phyloP scores from a whole-genome alignment of 495 filamentous ascomycete species.

The Xylaria venustula region DNA sequence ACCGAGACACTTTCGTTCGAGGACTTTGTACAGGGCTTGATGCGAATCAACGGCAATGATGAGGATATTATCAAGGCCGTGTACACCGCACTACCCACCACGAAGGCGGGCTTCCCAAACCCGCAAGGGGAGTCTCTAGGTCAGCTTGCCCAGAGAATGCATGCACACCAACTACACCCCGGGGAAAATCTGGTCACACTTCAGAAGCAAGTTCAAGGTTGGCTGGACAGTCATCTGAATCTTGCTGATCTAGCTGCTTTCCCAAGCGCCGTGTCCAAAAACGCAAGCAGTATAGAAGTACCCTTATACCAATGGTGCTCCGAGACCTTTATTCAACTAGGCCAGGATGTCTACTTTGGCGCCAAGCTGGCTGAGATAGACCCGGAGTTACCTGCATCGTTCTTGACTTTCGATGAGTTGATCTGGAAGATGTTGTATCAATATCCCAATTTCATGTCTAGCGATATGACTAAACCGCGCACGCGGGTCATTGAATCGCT shows the following conservation, averaged over 20 bases:
- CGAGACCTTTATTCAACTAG: conserved; percentile 17
- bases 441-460: conserved; percentile 16
- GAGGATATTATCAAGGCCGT: conserved; percentile 11
- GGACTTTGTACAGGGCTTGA: conserved; percentile 19
- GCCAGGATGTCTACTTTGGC: conserved; percentile 26
- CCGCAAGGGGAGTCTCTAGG: conserved; percentile 17
- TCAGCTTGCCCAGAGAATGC: conserved; percentile 13
- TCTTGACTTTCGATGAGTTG: conserved; percentile 24
- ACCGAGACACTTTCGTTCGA: conserved; percentile 23
- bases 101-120: conserved; percentile 22
- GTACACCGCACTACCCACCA: not conserved
- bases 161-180: conserved; percentile 21
- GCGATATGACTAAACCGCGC: conserved; percentile 11
- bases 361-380: conserved; percentile 16
- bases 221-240: conserved; percentile 6
- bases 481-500: conserved; percentile 13
- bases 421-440: conserved; percentile 26
- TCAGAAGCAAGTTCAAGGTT: not conserved
- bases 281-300: conserved; percentile 2
- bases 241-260: not conserved
- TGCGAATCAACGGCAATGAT: conserved; percentile 10
- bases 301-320: conserved; percentile 19
- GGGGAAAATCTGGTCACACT: conserved; percentile 15
- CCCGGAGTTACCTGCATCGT: conserved; percentile 14
- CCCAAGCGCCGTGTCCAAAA: not conserved